Base-by-base conservation (phyloP, 208 protist species). In the Acanthamoeba sp. region DNA sequence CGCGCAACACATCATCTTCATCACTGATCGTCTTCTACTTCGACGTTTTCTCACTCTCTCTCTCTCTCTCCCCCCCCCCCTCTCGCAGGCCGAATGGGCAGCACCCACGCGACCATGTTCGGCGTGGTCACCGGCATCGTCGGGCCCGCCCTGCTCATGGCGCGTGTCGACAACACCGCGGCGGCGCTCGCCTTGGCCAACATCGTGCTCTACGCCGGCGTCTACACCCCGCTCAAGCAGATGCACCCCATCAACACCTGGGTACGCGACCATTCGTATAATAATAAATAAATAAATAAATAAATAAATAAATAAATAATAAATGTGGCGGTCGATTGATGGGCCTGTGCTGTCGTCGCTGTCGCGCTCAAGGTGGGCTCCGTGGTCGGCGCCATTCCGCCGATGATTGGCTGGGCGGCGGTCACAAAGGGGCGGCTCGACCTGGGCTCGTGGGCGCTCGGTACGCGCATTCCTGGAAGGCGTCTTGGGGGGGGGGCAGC, bases 381-480 rank as follows among this genome's bases (percentile, higher is more conserved):
- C 2, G 34, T 96, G 24, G 95, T 96, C 0, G 95, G 95, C 55
- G 95, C 95, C 38, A 95, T 96, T 0, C 95, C 95, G 24, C 95
- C 95, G n/a, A 34, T 96, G 3, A 96, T 96, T 7, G 95, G 95
- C 59, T 95, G 89, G 22, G 69, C 89, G 4, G 94, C 92, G 12
- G 90, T 69, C n/a, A 48, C 36, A 0, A 73, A 64, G 42, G 71
- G 82, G 36, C 29, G 34, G 34, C 62, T 94, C 16, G 90, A 93
- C 22, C 45, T 64, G 10, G 62, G 62, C 87, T 38, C 78, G 3
- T 88, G 78, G 78, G 16, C 48, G 9, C 78, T 88, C 7, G 78
- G 78, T 88, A 38, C 78, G 45, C 45, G 12, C 16, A 16, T n/a
- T 88, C n/a, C n/a, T n/a, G n/a, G n/a, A n/a, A n/a, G n/a, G n/a